These are phyloP conservation scores for Viola odorata DNA, from an alignment of 345 rosid genomes.

Conservation along the genomic window DNA sequence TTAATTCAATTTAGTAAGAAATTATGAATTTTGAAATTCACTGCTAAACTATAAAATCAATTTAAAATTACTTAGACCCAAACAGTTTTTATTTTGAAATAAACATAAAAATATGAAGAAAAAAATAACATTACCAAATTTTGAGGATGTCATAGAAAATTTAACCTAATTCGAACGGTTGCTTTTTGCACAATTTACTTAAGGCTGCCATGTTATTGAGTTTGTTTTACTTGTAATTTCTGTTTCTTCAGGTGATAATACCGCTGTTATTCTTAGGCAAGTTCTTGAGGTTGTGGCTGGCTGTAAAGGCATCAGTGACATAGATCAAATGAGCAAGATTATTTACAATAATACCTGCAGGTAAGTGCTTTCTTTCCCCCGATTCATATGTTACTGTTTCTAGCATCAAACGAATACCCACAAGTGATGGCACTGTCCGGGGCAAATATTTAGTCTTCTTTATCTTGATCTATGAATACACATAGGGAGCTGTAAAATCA, in stretches of 20 bases:
- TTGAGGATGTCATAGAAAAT: too few relatives aligned
- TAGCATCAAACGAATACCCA: not conserved
- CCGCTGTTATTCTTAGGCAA: slow-evolving; percentile 49
- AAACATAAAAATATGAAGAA: too few relatives aligned
- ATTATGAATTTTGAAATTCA: too few relatives aligned
- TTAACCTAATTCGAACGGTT: too few relatives aligned
- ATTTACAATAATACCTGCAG: slow-evolving; percentile 89
- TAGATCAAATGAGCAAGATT: slow-evolving; percentile 54
- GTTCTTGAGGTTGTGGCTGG: slow-evolving; percentile 95
- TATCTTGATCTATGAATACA: slow-evolving; percentile 1
- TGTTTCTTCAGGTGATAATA: not conserved
- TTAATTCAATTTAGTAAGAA: too few relatives aligned
- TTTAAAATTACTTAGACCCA: too few relatives aligned
- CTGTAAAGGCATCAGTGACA: slow-evolving; percentile 61
- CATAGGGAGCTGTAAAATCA: not conserved
- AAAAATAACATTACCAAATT: too few relatives aligned
- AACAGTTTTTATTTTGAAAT: too few relatives aligned
- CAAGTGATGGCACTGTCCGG: not conserved
- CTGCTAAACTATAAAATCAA: too few relatives aligned
- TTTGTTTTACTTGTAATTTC: not conserved
- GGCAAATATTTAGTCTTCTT: not conserved
- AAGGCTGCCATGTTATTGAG: not conserved
- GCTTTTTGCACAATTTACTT: too few relatives aligned
- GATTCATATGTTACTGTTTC: not conserved
- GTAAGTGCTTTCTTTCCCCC: slow-evolving; percentile 28